Evolutionary conservation across 1,139 yeast genomes (phyloP), one percentile per base, ranked within the genome.

Genomic region (Lodderomyces margitis): DNA sequence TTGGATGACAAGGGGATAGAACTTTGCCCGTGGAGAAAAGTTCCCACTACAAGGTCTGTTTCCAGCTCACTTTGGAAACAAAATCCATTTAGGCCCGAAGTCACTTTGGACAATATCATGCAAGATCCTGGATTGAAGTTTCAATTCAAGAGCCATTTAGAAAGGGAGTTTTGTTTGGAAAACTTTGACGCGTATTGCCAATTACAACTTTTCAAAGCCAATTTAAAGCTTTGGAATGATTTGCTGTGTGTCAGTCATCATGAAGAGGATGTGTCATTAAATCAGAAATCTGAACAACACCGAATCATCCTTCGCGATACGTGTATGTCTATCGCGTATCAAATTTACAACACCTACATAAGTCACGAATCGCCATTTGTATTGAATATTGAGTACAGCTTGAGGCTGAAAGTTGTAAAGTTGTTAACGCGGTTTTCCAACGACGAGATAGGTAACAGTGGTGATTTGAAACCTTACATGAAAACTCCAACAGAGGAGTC

Each of bases 101-200:
- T 21, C 30, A 49, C 67, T 1, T 61, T 87, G 28, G 62, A 67
- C 31, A 67, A 69, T 9, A 71, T 86, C 3, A 57, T 89, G 12
- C 62, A 63, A 3, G 97, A 91, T 55, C 96, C 97, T 0, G 98
- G 95, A 0, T 64, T 84, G 64, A 70, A 83, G 39, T 76, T 80
- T 48, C 64, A 88, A 10, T 88, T 91, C 60, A 71, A 79, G 43
- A 67, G 68, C 19, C 88, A 86, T 56, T 62, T 89, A 41, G 78
- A 74, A 37, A 72, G 70, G 14, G 85, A 81, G 42, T 75, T 72
- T 46, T 87, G 96, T 57, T 75, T 74, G 4, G 98, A 91, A 56
- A 88, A 87, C 52, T 62, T 88, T 16, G 81, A 82, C 50, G 89
- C 86, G 11, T 87, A 80, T 56, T 60, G 74, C 36, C 87, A 81